These are phyloP conservation scores for Globisporangium emineosum DNA, from an alignment of 352 stramenopile species.

Conservation along the genomic window DNA sequence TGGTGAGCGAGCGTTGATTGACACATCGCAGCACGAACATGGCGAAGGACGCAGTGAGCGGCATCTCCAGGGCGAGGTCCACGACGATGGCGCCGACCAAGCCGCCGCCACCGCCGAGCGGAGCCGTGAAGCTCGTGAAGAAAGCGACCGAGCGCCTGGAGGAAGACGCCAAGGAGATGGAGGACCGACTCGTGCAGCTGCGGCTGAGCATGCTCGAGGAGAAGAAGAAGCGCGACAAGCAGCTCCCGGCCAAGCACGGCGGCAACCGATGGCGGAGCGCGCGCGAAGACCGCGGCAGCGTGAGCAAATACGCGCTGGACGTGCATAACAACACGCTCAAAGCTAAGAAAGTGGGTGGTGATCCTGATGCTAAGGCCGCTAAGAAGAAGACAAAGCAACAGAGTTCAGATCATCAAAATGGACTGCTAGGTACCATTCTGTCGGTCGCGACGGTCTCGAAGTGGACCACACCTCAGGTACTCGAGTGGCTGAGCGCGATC, in stretches of 20 bases:
- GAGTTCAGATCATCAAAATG: neutral
- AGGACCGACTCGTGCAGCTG: conserved; percentile 54
- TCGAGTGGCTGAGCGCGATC: conserved; percentile 60
- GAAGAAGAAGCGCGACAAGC: conserved; percentile 53
- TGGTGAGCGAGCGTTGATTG: neutral
- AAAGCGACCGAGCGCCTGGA: conserved; percentile 59
- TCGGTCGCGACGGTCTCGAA: conserved; percentile 37
- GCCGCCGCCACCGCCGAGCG: neutral
- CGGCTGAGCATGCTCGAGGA: conserved; percentile 61
- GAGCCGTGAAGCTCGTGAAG: conserved; percentile 17
- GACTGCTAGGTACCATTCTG: conserved; percentile 15
- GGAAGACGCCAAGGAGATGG: conserved; percentile 71
- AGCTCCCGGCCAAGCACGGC: conserved; percentile 54
- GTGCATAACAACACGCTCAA: conserved; percentile 37
- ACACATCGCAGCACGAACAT: conserved; percentile 1
- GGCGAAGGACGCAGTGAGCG: conserved; percentile 12
- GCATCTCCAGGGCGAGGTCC: neutral
- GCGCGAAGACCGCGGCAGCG: conserved; percentile 64
- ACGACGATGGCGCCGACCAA: neutral
- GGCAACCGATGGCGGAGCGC: conserved; percentile 76
- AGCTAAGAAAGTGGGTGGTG: neutral
- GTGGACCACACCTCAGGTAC: conserved; percentile 57
- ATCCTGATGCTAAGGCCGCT: neutral
- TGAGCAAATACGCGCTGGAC: conserved; percentile 69
- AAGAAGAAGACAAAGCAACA: conserved; percentile 23